These are phyloP conservation scores for Cladosporium phlei DNA, from an alignment of 2,329 filamentous ascomycete genomes.

Conservation along the genomic window DNA sequence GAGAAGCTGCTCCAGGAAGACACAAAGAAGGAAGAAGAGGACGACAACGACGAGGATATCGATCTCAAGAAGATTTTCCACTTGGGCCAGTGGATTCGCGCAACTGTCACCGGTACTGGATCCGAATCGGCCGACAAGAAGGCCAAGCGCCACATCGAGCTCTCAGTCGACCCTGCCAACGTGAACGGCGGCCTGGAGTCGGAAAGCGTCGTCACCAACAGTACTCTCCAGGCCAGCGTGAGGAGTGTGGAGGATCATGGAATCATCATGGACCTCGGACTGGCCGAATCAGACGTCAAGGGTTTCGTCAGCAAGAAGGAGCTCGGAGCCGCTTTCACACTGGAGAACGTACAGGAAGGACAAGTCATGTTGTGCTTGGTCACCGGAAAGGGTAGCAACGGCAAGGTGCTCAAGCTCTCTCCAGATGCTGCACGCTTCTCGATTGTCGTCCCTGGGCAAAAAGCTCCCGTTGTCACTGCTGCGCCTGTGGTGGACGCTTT, in stretches of 20 bases:
- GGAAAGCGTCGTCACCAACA: slow-evolving; percentile 68
- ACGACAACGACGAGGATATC: slow-evolving; percentile 54
- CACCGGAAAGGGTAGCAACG: slow-evolving; percentile 66
- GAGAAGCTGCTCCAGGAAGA: slow-evolving; percentile 61
- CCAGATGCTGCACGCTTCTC: slow-evolving; percentile 54
- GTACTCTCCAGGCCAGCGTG: slow-evolving; percentile 81
- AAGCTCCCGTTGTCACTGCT: slow-evolving; percentile 50
- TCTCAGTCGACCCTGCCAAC: slow-evolving; percentile 74
- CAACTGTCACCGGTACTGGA: slow-evolving; percentile 72
- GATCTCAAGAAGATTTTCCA: slow-evolving; percentile 71
- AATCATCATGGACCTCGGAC: slow-evolving; percentile 83
- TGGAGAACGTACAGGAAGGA: slow-evolving; percentile 71
- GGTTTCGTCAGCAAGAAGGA: slow-evolving; percentile 86
- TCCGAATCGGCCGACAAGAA: slow-evolving; percentile 53
- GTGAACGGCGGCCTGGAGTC: slow-evolving; percentile 71
- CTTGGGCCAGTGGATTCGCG: slow-evolving; percentile 82
- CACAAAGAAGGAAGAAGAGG: slow-evolving; percentile 52
- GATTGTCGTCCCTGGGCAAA: slow-evolving; percentile 17
- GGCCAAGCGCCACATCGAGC: slow-evolving; percentile 74
- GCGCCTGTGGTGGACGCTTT: slow-evolving; percentile 87
- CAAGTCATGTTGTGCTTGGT: slow-evolving; percentile 80
- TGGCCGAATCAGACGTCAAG: slow-evolving; percentile 62
- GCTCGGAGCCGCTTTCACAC: slow-evolving; percentile 60
- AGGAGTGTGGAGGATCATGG: slow-evolving; percentile 94
- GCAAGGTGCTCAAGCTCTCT: slow-evolving; percentile 82